phyloP scores from a whole-genome alignment of 805 yeast species.

The Saccharomycopsis malanga region DNA sequence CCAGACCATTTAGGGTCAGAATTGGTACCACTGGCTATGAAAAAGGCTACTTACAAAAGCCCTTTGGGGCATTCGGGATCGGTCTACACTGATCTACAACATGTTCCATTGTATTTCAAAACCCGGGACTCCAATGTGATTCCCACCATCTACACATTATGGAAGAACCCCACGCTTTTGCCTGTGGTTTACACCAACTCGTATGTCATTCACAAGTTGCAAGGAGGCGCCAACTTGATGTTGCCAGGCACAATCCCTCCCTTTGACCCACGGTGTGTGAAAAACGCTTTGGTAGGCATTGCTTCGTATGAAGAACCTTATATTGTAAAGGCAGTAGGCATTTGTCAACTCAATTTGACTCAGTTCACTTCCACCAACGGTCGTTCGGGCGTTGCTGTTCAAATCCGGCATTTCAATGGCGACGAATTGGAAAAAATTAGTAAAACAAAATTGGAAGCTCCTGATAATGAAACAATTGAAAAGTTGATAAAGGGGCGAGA shows the following conservation, averaged over 20 bases:
- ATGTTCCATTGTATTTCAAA: slow-evolving; percentile 68
- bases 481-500: background rate
- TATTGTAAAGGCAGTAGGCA: slow-evolving; percentile 68
- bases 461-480: slow-evolving; percentile 31
- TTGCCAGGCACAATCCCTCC: slow-evolving; percentile 62
- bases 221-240: slow-evolving; percentile 78
- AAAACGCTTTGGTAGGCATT: slow-evolving; percentile 64
- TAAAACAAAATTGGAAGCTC: slow-evolving; percentile 39
- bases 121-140: slow-evolving; percentile 45
- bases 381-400: slow-evolving; percentile 71
- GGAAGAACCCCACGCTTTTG: slow-evolving; percentile 59
- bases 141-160: slow-evolving; percentile 70
- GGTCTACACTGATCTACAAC: slow-evolving; percentile 56
- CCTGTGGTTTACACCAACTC: slow-evolving; percentile 69
- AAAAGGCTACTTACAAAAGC: slow-evolving; percentile 58
- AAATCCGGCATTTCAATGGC: slow-evolving; percentile 55
- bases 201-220: slow-evolving; percentile 61
- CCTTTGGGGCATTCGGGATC: slow-evolving; percentile 48
- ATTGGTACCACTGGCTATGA: slow-evolving; percentile 31
- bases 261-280: slow-evolving; percentile 14
- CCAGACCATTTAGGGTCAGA: slow-evolving; percentile 28
- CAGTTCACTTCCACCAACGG: slow-evolving; percentile 45
- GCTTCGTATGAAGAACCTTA: slow-evolving; percentile 54
- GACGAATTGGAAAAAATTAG: slow-evolving; percentile 56
- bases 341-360: slow-evolving; percentile 43